Percentiles rank a stretch among this genome's conserved stretches.
Conservation (phyloP, 1,284 basidiomycete genomes). For the Ceratobasidium sp. region DNA sequence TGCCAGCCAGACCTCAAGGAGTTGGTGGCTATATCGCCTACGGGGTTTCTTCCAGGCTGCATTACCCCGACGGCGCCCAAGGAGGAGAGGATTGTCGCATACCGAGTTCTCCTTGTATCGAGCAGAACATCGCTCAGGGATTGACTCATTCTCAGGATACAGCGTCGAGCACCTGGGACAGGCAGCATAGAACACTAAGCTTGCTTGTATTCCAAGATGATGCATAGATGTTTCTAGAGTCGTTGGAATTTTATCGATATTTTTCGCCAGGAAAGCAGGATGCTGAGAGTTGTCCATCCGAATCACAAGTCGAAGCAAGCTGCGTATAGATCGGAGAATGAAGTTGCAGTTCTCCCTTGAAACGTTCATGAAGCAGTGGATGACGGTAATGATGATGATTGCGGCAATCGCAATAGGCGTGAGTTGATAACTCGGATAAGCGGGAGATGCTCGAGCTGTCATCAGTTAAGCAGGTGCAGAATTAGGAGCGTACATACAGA, state of each 20-base stretch:
- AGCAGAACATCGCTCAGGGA: background rate
- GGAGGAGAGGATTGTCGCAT: background rate
- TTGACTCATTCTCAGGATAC: background rate
- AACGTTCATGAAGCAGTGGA: conserved; percentile 8
- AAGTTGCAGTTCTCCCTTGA: background rate
- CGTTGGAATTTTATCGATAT: background rate
- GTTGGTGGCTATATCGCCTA: conserved; percentile 15
- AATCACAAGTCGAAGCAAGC: background rate
- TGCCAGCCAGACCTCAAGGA: conserved; percentile 25
- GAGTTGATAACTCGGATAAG: background rate
- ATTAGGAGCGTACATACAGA: background rate
- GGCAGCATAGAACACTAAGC: conserved; percentile 1
- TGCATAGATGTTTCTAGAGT: background rate
- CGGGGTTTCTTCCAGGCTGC: background rate
- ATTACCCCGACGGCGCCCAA: background rate
- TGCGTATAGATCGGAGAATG: background rate
- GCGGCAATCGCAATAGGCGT: background rate
- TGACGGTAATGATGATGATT: background rate
- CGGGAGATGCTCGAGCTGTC: background rate
- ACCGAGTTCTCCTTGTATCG: background rate
- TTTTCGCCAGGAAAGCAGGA: background rate
- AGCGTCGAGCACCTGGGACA: conserved; percentile 16
- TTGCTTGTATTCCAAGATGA: background rate
- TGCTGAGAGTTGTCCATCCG: background rate
- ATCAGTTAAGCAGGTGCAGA: background rate